Evolutionary conservation across 148 eudicot genomes (phyloP).

Genomic region (Amaranthus hypochondriacus): DNA sequence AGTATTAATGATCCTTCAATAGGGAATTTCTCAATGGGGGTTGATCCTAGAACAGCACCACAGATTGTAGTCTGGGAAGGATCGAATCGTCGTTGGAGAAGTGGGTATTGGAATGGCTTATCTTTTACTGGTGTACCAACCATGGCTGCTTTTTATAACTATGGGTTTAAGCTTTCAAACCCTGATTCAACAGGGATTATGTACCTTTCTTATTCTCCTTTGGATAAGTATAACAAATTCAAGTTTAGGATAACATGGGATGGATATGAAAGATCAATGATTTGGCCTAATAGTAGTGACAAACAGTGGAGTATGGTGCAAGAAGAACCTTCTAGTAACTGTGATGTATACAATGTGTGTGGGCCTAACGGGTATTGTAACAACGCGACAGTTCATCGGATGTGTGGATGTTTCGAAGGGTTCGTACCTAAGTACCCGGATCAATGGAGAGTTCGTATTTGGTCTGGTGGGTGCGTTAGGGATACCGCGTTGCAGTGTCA

Average conservation of each 20-base stretch:
- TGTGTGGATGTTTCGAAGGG: slow-evolving; percentile 43
- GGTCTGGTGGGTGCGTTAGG: slow-evolving; percentile 58
- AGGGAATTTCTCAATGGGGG: slow-evolving; percentile 46
- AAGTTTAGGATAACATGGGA: slow-evolving; percentile 34
- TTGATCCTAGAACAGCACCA: slow-evolving; percentile 48
- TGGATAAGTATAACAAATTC: slow-evolving; percentile 12
- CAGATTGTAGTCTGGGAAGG: slow-evolving; percentile 56
- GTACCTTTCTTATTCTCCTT: slow-evolving; percentile 34
- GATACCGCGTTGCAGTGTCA: slow-evolving; percentile 31
- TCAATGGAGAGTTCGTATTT: slow-evolving; percentile 34
- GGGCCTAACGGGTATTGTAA: slow-evolving; percentile 36
- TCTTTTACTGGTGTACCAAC: slow-evolving; percentile 38
- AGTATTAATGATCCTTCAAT: slow-evolving; percentile 44
- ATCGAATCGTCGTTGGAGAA: slow-evolving; percentile 38
- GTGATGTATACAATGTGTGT: slow-evolving; percentile 37
- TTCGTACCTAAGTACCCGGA: slow-evolving; percentile 33
- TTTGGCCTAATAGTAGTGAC: slow-evolving; percentile 15
- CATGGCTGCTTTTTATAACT: slow-evolving; percentile 27
- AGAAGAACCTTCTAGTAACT: slow-evolving; percentile 24
- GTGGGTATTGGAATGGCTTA: slow-evolving; percentile 48
- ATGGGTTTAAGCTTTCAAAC: slow-evolving; percentile 37
- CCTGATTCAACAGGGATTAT: slow-evolving; percentile 19
- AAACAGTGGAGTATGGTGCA: slow-evolving; percentile 26
- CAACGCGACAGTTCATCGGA: neutral
- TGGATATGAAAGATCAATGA: slow-evolving; percentile 32